Percentiles rank a stretch among this genome's conserved stretches.
These are phyloP conservation scores for Pichia sp. DNA, from an alignment of 1,139 yeast species.

Conservation along the genomic window DNA sequence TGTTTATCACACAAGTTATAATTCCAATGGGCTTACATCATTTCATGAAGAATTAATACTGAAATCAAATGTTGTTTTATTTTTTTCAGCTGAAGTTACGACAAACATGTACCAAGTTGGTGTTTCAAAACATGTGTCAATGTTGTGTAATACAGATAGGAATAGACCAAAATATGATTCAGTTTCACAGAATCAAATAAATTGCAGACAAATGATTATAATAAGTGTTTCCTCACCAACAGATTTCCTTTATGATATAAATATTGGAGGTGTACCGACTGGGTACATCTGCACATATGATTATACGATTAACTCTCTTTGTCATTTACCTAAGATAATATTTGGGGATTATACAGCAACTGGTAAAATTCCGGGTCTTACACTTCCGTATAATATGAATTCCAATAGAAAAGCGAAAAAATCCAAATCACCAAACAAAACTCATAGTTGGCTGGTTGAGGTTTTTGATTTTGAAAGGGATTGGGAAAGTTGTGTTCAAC, in stretches of 20 bases:
- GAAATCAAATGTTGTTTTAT: constrained; percentile 47
- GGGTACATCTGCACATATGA: constrained; percentile 60
- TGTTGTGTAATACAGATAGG: constrained; percentile 23
- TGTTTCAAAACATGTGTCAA: constrained; percentile 48
- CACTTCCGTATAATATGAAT: not conserved
- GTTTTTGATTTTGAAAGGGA: constrained; percentile 47
- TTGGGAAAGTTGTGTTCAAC: constrained; percentile 41
- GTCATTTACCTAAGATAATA: constrained; percentile 43
- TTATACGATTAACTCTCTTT: constrained; percentile 48
- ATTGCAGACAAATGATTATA: constrained; percentile 48
- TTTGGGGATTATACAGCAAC: constrained; percentile 50
- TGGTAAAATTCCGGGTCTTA: constrained; percentile 51
- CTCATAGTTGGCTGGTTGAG: constrained; percentile 48
- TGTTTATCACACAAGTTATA: constrained; percentile 31
- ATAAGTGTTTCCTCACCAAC: constrained; percentile 57
- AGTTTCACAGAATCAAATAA: not conserved
- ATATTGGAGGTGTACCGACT: constrained; percentile 43
- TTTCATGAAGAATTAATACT: constrained; percentile 53
- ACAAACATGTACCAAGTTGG: constrained; percentile 62
- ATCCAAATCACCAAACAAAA: constrained; percentile 25
- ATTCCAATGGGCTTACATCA: constrained; percentile 56
- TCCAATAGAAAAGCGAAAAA: not conserved
- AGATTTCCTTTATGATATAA: constrained; percentile 41
- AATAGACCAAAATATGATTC: not conserved
- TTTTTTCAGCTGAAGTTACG: constrained; percentile 56